phyloP scores from a whole-genome alignment of 129 eudicot species.

The Solidago caesia region DNA sequence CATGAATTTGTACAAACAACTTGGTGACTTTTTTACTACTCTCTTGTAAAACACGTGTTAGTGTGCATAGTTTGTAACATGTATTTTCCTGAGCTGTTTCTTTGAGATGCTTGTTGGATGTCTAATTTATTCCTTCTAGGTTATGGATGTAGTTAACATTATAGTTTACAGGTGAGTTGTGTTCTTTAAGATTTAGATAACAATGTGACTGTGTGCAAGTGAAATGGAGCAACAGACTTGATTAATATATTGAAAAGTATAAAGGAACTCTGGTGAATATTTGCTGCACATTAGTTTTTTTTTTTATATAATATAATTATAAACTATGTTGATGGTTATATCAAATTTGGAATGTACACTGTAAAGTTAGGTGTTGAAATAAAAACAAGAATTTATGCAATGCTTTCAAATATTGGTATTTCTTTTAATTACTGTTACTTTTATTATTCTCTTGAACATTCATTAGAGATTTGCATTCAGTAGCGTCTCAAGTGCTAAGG shows the following conservation, averaged over 20 bases:
- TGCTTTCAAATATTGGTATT: not conserved
- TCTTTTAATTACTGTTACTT: too few species aligned
- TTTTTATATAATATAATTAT: too few species aligned
- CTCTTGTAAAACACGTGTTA: too few species aligned
- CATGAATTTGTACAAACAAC: too few species aligned
- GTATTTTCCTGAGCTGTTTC: too few species aligned
- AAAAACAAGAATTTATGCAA: not conserved
- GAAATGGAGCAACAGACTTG: constrained; percentile 10
- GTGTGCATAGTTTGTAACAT: too few species aligned
- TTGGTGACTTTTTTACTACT: too few species aligned
- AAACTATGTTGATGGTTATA: not conserved
- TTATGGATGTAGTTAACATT: not conserved
- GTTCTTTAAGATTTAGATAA: constrained; percentile 12
- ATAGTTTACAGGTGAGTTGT: constrained; percentile 5
- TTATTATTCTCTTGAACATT: not conserved
- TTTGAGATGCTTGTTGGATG: constrained; percentile 13
- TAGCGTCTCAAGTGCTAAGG: not conserved
- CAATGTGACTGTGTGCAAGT: not conserved
- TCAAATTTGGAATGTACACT: not conserved
- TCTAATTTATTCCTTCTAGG: not conserved
- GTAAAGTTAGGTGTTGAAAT: not conserved
- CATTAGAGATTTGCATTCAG: constrained; percentile 12
- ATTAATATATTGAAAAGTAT: not conserved
- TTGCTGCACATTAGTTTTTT: too few species aligned
- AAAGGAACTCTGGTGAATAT: not conserved